Evolutionary conservation across 768 basidiomycete species (phyloP).

Genomic region (Roridomyces roridus): DNA sequence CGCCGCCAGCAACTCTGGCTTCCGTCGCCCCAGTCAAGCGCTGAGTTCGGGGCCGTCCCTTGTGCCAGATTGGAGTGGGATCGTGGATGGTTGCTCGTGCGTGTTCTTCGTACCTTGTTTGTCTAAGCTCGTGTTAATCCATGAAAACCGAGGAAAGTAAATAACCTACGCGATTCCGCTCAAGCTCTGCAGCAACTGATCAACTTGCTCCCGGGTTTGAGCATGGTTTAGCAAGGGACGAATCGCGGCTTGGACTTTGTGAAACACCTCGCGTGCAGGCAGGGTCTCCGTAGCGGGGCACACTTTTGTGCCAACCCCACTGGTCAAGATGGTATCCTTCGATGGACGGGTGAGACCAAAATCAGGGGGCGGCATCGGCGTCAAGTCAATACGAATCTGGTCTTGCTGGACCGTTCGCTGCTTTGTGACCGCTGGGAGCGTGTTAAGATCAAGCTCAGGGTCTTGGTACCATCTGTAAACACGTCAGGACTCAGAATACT

Average conservation of each 20-base stretch:
- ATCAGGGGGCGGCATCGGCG: not conserved
- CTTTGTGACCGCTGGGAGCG: not conserved
- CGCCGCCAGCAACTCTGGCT: slow-evolving; percentile 15
- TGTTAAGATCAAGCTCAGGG: not conserved
- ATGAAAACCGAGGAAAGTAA: not conserved
- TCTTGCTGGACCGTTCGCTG: not conserved
- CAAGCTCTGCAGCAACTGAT: not conserved
- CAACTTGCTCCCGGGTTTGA: not conserved
- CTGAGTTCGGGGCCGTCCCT: slow-evolving; percentile 28
- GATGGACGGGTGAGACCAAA: not conserved
- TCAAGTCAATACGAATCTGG: not conserved
- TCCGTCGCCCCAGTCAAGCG: slow-evolving; percentile 29
- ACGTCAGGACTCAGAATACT: not conserved
- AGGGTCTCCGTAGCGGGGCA: not conserved
- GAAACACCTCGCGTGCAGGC: not conserved
- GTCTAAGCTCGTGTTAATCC: not conserved
- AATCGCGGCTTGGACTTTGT: not conserved
- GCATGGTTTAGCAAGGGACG: not conserved
- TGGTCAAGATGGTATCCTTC: not conserved
- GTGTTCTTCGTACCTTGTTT: not conserved
- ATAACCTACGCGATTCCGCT: too few species aligned
- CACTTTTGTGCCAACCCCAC: not conserved
- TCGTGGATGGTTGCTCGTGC: slow-evolving; percentile 23
- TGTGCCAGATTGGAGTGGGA: slow-evolving; percentile 27
- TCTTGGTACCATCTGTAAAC: slow-evolving; percentile 4